These are phyloP conservation scores for Rhynchospora breviuscula DNA, from an alignment of 176 grass and related monocot species.

Conservation along the genomic window DNA sequence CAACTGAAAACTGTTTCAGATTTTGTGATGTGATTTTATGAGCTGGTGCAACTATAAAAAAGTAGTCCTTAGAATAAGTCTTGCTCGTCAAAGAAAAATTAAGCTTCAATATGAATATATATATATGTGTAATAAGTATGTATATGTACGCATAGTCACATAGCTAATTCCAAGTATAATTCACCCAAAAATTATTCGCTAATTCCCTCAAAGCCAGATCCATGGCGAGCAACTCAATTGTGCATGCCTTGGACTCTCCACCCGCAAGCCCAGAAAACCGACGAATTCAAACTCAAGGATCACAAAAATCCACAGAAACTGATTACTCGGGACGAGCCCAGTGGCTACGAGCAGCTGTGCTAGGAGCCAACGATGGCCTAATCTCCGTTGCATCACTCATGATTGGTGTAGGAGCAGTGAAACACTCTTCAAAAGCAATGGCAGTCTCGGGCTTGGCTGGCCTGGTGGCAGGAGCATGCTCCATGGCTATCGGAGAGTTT, in stretches of 20 bases:
- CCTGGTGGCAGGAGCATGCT: conserved; percentile 50
- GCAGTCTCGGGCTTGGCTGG: conserved; percentile 35
- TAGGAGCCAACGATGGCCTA: conserved; percentile 43
- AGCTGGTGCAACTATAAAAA: neutral
- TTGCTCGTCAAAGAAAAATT: neutral
- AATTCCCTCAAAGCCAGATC: neutral
- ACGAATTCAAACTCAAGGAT: neutral
- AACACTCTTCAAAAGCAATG: conserved; percentile 5
- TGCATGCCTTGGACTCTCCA: conserved; percentile 7
- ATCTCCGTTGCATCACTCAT: conserved; percentile 40
- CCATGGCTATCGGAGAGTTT: conserved; percentile 75
- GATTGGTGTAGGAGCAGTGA: conserved; percentile 42
- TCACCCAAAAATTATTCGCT: neutral
- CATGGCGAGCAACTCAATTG: conserved; percentile 13
- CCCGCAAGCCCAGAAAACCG: neutral
- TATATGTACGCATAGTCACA: neutral
- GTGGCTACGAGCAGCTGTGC: conserved; percentile 43
- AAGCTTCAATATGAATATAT: neutral
- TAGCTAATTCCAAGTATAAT: neutral
- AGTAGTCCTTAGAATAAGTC: neutral
- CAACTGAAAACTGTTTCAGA: neutral
- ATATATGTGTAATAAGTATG: neutral
- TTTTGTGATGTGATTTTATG: conserved; percentile 9
- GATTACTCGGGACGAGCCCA: conserved; percentile 27
- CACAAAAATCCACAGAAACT: neutral